Conservation (phyloP, 805 yeast genomes). For the Candida chauliodis region DNA sequence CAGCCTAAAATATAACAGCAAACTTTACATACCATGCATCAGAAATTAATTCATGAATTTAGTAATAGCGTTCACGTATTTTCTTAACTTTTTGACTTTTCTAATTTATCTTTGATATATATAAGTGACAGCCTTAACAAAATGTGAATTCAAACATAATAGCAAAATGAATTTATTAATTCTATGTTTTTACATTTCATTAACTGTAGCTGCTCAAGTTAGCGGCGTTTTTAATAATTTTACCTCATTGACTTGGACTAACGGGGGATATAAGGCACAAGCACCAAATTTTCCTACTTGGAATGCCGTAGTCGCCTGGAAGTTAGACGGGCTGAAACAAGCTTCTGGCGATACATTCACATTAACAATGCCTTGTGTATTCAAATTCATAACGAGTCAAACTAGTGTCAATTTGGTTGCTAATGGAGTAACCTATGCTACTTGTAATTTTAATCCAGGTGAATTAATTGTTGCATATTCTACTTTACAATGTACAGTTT, state of each 20-base stretch:
- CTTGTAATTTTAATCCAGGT: slow-evolving; percentile 18
- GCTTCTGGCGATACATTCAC: slow-evolving; percentile 26
- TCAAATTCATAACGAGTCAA: slow-evolving; percentile 16
- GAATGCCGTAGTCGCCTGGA: slow-evolving; percentile 20
- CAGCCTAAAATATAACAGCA: too few relatives aligned
- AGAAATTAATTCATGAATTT: too few relatives aligned
- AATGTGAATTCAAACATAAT: too few relatives aligned
- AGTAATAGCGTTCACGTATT: too few relatives aligned
- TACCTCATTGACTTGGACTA: slow-evolving; percentile 5
- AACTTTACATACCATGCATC: too few relatives aligned
- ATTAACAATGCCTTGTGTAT: slow-evolving; percentile 24
- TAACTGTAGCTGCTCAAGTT: slow-evolving; percentile 2
- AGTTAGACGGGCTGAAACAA: slow-evolving; percentile 12
- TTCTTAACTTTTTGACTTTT: too few relatives aligned
- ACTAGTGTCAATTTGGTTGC: slow-evolving; percentile 13
- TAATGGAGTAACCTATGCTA: slow-evolving; percentile 16
- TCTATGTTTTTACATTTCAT: neutral
- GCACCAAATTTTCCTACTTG: slow-evolving; percentile 11
- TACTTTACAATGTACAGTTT: slow-evolving; percentile 16
- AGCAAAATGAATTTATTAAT: neutral
- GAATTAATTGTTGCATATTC: slow-evolving; percentile 15
- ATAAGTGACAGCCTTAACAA: too few relatives aligned
- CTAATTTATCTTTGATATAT: too few relatives aligned
- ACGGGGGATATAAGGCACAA: slow-evolving; percentile 1
- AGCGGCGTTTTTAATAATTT: slow-evolving; percentile 9